These are phyloP conservation scores for Rhizopus microsporus DNA, from an alignment of 371 early-diverging fungal species.

Conservation along the genomic window DNA sequence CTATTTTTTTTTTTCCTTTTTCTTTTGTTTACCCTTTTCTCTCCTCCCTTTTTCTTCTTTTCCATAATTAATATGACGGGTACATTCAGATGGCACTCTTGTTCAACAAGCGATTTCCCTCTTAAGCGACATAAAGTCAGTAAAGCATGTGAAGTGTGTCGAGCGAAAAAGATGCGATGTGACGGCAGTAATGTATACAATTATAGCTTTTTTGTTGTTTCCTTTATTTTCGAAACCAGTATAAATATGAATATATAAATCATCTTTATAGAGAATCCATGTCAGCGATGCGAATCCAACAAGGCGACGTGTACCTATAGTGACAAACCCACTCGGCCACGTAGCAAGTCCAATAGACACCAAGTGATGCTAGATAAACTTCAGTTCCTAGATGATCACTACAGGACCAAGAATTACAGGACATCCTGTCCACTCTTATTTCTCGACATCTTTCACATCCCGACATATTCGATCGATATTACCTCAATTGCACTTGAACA, in stretches of 20 bases:
- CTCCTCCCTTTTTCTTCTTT: slow-evolving; percentile 3
- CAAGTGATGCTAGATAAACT: background rate
- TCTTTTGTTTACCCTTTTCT: slow-evolving; percentile 6
- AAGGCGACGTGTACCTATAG: slow-evolving; percentile 24
- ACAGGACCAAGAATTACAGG: slow-evolving; percentile 6
- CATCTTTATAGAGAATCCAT: slow-evolving; percentile 18
- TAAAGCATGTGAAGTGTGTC: slow-evolving; percentile 31
- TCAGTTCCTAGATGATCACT: background rate
- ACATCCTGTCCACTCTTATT: slow-evolving; percentile 17
- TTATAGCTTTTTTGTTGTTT: too few species aligned
- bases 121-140: slow-evolving; percentile 29
- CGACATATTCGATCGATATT: background rate
- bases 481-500: background rate
- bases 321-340: slow-evolving; percentile 18
- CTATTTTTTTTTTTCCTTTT: slow-evolving; percentile 3
- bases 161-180: slow-evolving; percentile 33
- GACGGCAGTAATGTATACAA: slow-evolving; percentile 24
- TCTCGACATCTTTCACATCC: background rate
- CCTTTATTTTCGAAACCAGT: too few species aligned
- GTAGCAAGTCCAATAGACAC: background rate
- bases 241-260: too few species aligned
- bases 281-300: slow-evolving; percentile 26
- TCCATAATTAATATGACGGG: slow-evolving; percentile 18
- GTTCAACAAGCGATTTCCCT: slow-evolving; percentile 32
- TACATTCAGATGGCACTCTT: slow-evolving; percentile 30